Percentiles rank a stretch among this genome's conserved stretches.
Conservation (phyloP, 805 yeast genomes). For the Candida berthetii region DNA sequence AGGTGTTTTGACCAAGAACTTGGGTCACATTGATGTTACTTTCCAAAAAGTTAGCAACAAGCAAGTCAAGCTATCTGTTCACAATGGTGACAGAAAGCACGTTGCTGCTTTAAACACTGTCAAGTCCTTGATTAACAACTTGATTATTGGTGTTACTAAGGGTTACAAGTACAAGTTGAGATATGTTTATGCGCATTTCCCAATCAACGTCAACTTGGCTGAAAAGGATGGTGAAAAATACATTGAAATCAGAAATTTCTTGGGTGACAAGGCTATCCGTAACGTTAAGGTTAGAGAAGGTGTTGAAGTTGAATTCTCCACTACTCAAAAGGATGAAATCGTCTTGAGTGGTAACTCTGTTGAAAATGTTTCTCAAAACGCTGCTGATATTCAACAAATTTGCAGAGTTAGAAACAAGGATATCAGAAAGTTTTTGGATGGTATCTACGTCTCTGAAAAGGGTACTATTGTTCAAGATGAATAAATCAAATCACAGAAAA, state of each 20-base stretch:
- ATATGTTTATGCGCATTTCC: constrained; percentile 99
- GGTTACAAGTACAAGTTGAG: constrained; percentile 99
- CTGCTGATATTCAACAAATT: constrained; percentile 97
- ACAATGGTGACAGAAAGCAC: constrained; percentile 99
- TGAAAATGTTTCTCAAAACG: constrained; percentile 96
- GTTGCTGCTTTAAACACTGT: constrained; percentile 99
- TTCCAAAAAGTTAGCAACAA: constrained; percentile 71
- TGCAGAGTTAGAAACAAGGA: constrained; percentile 99
- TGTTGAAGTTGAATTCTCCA: constrained; percentile 76
- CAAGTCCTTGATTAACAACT: constrained; percentile 88
- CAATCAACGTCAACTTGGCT: constrained; percentile 93
- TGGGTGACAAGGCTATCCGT: constrained; percentile 99
- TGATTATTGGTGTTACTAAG: constrained; percentile 97
- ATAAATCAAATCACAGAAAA: constrained; percentile 13
- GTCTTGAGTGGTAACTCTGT: constrained; percentile 90
- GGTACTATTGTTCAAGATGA: constrained; percentile 75
- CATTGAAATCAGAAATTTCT: constrained; percentile 98
- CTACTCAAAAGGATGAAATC: constrained; percentile 91
- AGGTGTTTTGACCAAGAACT: constrained; percentile 86
- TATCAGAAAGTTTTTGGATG: constrained; percentile 99
- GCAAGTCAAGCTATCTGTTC: constrained; percentile 83
- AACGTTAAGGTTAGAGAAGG: constrained; percentile 81
- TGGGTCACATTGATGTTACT: constrained; percentile 92
- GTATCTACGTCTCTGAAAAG: constrained; percentile 98
- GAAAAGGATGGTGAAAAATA: constrained; percentile 66